Conservation (phyloP, 2,329 filamentous ascomycete genomes). For the Fusarium sp. region DNA sequence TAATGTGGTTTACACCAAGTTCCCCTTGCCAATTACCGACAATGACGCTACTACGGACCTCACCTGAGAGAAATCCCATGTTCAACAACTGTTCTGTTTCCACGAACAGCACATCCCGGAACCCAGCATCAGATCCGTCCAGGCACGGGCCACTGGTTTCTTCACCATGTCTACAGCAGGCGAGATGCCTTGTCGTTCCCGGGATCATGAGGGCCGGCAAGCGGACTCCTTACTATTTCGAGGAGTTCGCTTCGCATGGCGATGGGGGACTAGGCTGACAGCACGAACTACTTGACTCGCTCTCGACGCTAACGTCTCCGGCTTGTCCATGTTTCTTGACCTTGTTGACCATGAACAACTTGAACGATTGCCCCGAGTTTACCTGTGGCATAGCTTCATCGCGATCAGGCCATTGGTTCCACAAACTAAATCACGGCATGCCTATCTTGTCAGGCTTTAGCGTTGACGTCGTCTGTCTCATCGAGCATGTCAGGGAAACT, state of each 20-base stretch:
- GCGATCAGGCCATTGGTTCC: not conserved
- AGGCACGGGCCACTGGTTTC: constrained; percentile 34
- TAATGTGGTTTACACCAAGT: not conserved
- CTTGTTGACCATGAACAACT: not conserved
- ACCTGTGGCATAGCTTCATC: constrained; percentile 12
- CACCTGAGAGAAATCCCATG: not conserved
- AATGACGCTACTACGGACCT: not conserved
- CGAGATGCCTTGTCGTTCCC: constrained; percentile 15
- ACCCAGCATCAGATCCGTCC: not conserved
- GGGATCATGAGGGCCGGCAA: not conserved
- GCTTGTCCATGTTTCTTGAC: not conserved
- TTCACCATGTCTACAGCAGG: not conserved
- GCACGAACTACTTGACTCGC: constrained; percentile 13
- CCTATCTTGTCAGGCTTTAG: not conserved
- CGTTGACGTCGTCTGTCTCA: not conserved
- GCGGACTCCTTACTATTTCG: constrained; percentile 13
- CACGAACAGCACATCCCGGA: not conserved
- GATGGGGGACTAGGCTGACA: constrained; percentile 4
- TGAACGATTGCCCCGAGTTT: not conserved
- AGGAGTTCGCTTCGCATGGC: not conserved
- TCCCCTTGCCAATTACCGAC: not conserved
- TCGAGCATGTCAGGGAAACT: not conserved
- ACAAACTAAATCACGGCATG: constrained; percentile 10
- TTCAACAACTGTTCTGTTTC: not conserved
- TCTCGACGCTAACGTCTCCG: not conserved